Evolutionary conservation across 495 filamentous ascomycete genomes (phyloP).

Genomic region (Corynascus novoguineensis): DNA sequence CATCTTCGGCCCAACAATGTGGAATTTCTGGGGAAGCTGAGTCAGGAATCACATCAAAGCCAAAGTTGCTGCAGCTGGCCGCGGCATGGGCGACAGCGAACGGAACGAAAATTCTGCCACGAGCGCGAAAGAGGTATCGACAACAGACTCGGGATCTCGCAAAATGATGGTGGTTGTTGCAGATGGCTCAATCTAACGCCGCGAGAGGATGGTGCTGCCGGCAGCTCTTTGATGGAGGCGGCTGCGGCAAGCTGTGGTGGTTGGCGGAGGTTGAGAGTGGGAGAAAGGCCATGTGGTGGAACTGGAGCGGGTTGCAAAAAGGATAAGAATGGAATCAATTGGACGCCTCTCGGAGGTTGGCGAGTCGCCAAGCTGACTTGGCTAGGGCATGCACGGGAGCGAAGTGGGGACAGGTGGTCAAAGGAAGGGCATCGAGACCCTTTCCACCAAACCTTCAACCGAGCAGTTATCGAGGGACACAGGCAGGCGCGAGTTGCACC

Average conservation of each 20-base stretch:
- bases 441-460: too few relatives aligned
- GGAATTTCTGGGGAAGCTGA: constrained; percentile 19
- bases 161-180: background rate
- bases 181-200: background rate
- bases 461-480: background rate
- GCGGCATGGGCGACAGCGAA: constrained; percentile 7
- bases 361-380: constrained; percentile 1
- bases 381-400: constrained; percentile 9
- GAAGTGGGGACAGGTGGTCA: constrained; percentile 8
- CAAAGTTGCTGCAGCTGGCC: constrained; percentile 8
- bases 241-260: background rate
- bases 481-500: too few relatives aligned
- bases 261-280: constrained; percentile 1
- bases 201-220: background rate
- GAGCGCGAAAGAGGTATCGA: background rate
- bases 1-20: constrained; percentile 48
- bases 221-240: background rate
- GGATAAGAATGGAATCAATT: constrained; percentile 30
- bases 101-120: background rate
- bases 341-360: constrained; percentile 22
- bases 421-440: constrained; percentile 4
- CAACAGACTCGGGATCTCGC: background rate
- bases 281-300: constrained; percentile 20
- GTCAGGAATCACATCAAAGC: constrained; percentile 25
- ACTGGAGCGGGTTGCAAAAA: constrained; percentile 4